phyloP scores from a whole-genome alignment of 345 rosid species.

The Eucalyptus melliodora region DNA sequence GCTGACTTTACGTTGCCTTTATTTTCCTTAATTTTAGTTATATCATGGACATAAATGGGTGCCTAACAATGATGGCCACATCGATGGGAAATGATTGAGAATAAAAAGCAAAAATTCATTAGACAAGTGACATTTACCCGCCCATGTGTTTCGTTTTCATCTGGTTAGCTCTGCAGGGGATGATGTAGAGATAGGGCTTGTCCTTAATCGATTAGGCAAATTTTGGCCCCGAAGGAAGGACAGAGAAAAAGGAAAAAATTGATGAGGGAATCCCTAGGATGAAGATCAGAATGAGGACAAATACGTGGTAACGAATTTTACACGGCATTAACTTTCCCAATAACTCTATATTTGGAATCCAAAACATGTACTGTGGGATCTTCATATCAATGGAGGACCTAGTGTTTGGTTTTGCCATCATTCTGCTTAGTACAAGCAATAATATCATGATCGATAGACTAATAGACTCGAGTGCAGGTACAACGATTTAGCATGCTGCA shows the following conservation, averaged over 20 bases:
- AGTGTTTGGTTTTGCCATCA: background rate
- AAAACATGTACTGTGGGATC: background rate
- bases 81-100: background rate
- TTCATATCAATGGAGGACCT: background rate
- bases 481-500: background rate
- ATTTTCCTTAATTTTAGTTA: background rate
- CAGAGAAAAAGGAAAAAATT: background rate
- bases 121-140: background rate
- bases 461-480: background rate
- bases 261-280: background rate
- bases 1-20: background rate
- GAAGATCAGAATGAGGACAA: background rate
- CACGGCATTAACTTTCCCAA: background rate
- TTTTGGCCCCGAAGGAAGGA: background rate
- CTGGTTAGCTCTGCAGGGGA: background rate
- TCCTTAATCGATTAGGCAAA: background rate
- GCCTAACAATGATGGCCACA: background rate
- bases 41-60: background rate
- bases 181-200: background rate
- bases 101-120: background rate
- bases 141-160: background rate
- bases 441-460: background rate
- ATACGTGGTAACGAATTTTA: background rate
- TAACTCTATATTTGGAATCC: background rate
- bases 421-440: background rate